Evolutionary conservation across 371 early-diverging fungal species (phyloP).

Genomic region (Capniomyces stellatus): DNA sequence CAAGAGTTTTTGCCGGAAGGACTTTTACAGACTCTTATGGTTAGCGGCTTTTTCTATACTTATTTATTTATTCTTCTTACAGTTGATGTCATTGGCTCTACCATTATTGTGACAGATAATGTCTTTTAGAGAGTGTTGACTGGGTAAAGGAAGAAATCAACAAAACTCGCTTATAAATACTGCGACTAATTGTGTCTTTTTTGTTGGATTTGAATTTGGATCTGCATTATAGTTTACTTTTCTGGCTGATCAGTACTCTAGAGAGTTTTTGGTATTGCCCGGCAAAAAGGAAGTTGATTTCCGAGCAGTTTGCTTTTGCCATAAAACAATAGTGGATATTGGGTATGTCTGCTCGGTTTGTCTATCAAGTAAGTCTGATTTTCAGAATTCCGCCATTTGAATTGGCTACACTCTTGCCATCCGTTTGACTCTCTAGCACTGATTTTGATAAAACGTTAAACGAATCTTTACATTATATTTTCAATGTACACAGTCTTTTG

Average conservation of each 20-base stretch:
- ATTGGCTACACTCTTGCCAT: background rate
- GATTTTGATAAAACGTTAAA: background rate
- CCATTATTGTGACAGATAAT: no score
- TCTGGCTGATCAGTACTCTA: conserved; percentile 57
- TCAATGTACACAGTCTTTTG: conserved; percentile 3
- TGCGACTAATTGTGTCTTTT: background rate
- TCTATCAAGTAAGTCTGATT: conserved; percentile 33
- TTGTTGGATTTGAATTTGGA: background rate
- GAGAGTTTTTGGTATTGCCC: conserved; percentile 50
- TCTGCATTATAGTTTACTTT: conserved; percentile 45
- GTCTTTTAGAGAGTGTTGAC: no score
- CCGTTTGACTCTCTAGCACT: background rate
- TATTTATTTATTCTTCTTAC: background rate
- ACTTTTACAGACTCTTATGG: conserved; percentile 65
- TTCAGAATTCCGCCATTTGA: background rate
- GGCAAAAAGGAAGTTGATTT: conserved; percentile 74
- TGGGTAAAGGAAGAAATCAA: no score
- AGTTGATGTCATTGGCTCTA: no score
- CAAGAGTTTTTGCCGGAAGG: conserved; percentile 35
- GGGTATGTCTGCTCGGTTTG: conserved; percentile 94
- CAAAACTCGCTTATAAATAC: no score
- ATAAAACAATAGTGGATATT: conserved; percentile 72
- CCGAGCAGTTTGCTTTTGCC: conserved; percentile 92
- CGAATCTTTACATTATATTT: background rate
- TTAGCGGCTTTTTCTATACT: conserved; percentile 21